Evolutionary conservation across 73 alveolate species (phyloP), one percentile per base, ranked within the genome.

Genomic region (Symbiodinium natans): DNA sequence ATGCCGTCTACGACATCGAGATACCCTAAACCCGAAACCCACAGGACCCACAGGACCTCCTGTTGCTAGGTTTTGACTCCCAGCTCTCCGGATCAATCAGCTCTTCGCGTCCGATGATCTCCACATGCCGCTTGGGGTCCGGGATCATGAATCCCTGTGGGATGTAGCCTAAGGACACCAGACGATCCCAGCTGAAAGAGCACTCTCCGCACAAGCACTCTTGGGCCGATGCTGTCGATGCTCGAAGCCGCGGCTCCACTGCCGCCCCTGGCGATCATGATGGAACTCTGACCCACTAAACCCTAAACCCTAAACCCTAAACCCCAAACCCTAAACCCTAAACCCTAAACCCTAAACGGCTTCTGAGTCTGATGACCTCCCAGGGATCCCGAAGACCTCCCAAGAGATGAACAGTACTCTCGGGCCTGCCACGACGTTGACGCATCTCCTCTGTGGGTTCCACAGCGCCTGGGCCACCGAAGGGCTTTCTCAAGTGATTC

Each of bases 111-210:
- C 87, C 88, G 41, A 90, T 84, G 52, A 90, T 41, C 29, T 90
- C 97, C 39, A 34, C 52, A 33, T 90, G 89, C 54, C 97, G 88
- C 89, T 90, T 68, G 73, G 97, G 97, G 80, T 90, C 97, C 29
- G 97, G 97, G 52, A 90, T 41, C 97, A 90, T 90, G 97, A 90
- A 90, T 68, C 97, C 97, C 40, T 90, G 80, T 9, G 97, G 97
- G 56, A 90, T 90, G 88, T 90, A 90, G 80, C 89, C 88, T 87
- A 19, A 63, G 80, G 19, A 56, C 33, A 56, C 71, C 71, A 52
- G 71, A n/a, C n/a, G n/a, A n/a, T n/a, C n/a, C n/a, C n/a, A n/a
- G 71, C 23, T 52, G 29, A 52, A 23, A 52, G 6, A 52, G 23
- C n/a, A 15, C 31, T 52, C 27, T 29, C 59, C 59, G n/a, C n/a